Percentiles rank a stretch among this genome's conserved stretches.
These are phyloP conservation scores for Termitomyces sp. DNA, from an alignment of 768 basidiomycete species.

Conservation along the genomic window DNA sequence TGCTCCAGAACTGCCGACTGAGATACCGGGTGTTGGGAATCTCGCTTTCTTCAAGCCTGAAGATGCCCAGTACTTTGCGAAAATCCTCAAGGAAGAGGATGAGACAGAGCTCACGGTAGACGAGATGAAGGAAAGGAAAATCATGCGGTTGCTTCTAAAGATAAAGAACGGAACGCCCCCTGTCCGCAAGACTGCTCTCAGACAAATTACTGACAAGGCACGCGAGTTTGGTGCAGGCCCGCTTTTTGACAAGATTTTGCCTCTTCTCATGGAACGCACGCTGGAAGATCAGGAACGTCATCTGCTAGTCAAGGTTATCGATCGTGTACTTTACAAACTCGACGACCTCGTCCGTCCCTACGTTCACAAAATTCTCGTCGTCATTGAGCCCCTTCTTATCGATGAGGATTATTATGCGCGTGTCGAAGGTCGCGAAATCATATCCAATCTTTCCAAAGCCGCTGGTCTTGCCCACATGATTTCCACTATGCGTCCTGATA, in stretches of 20 bases:
- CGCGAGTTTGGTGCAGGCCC: slow-evolving; percentile 98
- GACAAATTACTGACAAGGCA: slow-evolving; percentile 99
- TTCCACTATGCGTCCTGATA: slow-evolving; percentile 99
- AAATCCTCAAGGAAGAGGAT: slow-evolving; percentile 93
- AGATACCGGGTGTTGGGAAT: slow-evolving; percentile 96
- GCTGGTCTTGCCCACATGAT: slow-evolving; percentile 99
- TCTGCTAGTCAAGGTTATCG: slow-evolving; percentile 97
- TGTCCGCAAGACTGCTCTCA: slow-evolving; percentile 93
- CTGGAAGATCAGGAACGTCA: slow-evolving; percentile 99
- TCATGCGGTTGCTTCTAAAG: slow-evolving; percentile 95
- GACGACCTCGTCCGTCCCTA: slow-evolving; percentile 99
- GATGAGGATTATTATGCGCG: slow-evolving; percentile 97
- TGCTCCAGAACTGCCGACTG: slow-evolving; percentile 90
- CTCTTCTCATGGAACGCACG: slow-evolving; percentile 95
- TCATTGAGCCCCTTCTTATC: slow-evolving; percentile 97
- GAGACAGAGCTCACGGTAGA: slow-evolving; percentile 91
- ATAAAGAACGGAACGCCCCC: slow-evolving; percentile 99
- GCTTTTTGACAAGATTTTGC: slow-evolving; percentile 97
- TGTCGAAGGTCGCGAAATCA: slow-evolving; percentile 98
- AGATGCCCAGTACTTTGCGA: slow-evolving; percentile 97
- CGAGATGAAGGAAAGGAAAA: slow-evolving; percentile 99
- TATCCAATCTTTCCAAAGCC: slow-evolving; percentile 97
- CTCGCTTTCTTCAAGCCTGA: slow-evolving; percentile 98
- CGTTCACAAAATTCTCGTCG: slow-evolving; percentile 98
- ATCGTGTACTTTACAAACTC: slow-evolving; percentile 97